These are phyloP conservation scores for Gastrolobium bilobum DNA, from an alignment of 306 rosid species.

Conservation along the genomic window DNA sequence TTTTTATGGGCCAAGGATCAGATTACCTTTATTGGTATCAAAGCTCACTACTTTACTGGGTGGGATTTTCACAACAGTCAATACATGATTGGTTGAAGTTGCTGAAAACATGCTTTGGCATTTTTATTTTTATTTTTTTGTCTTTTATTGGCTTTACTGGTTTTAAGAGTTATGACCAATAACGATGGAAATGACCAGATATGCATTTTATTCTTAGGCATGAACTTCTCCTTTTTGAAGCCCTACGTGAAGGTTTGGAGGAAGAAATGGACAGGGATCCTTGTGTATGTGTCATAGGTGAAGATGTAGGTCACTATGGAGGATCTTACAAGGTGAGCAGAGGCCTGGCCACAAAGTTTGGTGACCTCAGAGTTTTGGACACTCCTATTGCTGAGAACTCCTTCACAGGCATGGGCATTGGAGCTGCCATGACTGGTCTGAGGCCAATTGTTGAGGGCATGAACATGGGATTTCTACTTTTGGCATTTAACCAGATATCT, in stretches of 20 bases:
- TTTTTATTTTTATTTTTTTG: neutral
- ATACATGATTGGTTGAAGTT: slow-evolving; percentile 27
- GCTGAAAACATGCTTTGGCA: slow-evolving; percentile 26
- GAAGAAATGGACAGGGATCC: slow-evolving; percentile 99
- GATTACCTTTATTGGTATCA: slow-evolving; percentile 1
- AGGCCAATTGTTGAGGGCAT: slow-evolving; percentile 96
- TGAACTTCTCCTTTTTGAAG: slow-evolving; percentile 92
- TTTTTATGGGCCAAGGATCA: neutral
- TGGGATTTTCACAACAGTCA: neutral
- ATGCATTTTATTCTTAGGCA: slow-evolving; percentile 63
- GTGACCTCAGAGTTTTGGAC: slow-evolving; percentile 96
- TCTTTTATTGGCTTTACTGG: slow-evolving; percentile 16
- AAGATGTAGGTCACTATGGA: slow-evolving; percentile 98
- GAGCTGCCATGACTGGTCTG: slow-evolving; percentile 99
- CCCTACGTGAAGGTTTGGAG: slow-evolving; percentile 93
- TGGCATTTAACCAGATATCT: slow-evolving; percentile 96
- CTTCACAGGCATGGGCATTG: slow-evolving; percentile 96
- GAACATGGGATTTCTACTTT: slow-evolving; percentile 99
- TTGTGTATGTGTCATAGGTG: slow-evolving; percentile 89
- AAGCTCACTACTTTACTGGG: neutral
- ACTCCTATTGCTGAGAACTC: slow-evolving; percentile 99
- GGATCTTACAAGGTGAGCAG: slow-evolving; percentile 95
- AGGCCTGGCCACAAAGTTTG: slow-evolving; percentile 85
- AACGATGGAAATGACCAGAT: slow-evolving; percentile 7
- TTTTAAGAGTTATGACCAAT: slow-evolving; percentile 33